These are phyloP conservation scores for Thermoascus crustaceus DNA, from an alignment of 2,329 filamentous ascomycete genomes.

Conservation along the genomic window DNA sequence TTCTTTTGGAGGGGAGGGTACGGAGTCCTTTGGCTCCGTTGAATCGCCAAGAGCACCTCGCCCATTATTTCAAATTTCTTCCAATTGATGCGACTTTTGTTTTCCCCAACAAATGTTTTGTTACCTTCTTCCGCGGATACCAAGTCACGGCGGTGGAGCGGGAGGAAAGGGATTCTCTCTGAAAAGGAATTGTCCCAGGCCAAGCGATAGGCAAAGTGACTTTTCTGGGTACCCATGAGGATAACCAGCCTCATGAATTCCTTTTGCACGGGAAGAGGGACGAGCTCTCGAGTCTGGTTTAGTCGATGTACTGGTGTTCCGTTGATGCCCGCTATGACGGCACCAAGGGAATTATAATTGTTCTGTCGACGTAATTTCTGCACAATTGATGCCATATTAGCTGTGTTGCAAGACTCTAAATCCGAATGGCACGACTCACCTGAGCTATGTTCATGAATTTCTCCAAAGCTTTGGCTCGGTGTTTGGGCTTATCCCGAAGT, in stretches of 20 bases:
- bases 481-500: slow-evolving; percentile 90
- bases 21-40: slow-evolving; percentile 79
- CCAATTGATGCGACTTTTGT: slow-evolving; percentile 81
- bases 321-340: slow-evolving; percentile 86
- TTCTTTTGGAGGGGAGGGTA: slow-evolving; percentile 65
- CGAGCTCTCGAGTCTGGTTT: slow-evolving; percentile 66
- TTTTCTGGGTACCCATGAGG: slow-evolving; percentile 87
- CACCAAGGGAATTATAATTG: slow-evolving; percentile 96
- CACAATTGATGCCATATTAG: slow-evolving; percentile 8
- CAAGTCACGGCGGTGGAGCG: slow-evolving; percentile 79
- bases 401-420: neutral
- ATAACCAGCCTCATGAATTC: slow-evolving; percentile 82
- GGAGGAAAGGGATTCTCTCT: slow-evolving; percentile 87
- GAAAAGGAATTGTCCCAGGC: slow-evolving; percentile 93
- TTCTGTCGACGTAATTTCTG: slow-evolving; percentile 79
- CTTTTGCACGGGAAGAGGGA: slow-evolving; percentile 64
- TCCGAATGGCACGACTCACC: slow-evolving; percentile 23
- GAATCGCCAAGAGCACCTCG: slow-evolving; percentile 81
- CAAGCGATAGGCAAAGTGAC: slow-evolving; percentile 88
- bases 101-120: slow-evolving; percentile 70
- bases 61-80: slow-evolving; percentile 96
- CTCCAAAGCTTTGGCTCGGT: slow-evolving; percentile 81
- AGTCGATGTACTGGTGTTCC: slow-evolving; percentile 79
- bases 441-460: slow-evolving; percentile 88
- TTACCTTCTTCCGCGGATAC: slow-evolving; percentile 91